Evolutionary conservation across 805 yeast species (phyloP).

Genomic region (Schizosaccharomyces cryophilus): DNA sequence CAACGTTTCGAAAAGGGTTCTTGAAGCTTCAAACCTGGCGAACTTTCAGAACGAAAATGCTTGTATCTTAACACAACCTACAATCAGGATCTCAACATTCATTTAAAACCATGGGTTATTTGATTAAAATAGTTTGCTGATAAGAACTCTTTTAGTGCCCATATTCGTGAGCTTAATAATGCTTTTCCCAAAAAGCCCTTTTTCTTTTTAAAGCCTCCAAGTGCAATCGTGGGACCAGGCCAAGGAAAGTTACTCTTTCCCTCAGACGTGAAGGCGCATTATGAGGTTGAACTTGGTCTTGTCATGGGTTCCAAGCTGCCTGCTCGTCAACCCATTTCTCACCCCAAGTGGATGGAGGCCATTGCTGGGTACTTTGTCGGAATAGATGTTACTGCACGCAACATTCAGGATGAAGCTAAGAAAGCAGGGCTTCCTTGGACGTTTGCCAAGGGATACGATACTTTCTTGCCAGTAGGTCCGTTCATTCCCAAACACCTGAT

Average conservation of each 20-base stretch:
- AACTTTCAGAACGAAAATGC: too few species aligned
- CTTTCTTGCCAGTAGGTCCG: constrained; percentile 61
- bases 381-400: constrained; percentile 83
- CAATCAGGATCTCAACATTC: too few species aligned
- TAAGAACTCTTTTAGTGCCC: constrained; percentile 25
- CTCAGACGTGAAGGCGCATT: constrained; percentile 54
- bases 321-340: constrained; percentile 9
- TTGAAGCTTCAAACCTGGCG: too few species aligned
- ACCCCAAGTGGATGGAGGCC: constrained; percentile 47
- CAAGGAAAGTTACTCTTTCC: constrained; percentile 69
- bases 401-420: constrained; percentile 86
- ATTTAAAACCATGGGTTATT: too few species aligned
- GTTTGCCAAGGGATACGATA: constrained; percentile 88
- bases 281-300: constrained; percentile 81
- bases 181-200: constrained; percentile 66
- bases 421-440: constrained; percentile 90
- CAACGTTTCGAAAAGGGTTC: background rate
- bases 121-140: too few species aligned
- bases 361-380: constrained; percentile 69
- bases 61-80: too few species aligned
- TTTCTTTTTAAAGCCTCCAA: constrained; percentile 73
- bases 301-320: constrained; percentile 34
- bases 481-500: constrained; percentile 43
- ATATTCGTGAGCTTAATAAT: constrained; percentile 71
- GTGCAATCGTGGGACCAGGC: constrained; percentile 40